These are phyloP conservation scores for Ceratocystis alfenasii DNA, from an alignment of 2,329 filamentous ascomycete genomes.

Conservation along the genomic window DNA sequence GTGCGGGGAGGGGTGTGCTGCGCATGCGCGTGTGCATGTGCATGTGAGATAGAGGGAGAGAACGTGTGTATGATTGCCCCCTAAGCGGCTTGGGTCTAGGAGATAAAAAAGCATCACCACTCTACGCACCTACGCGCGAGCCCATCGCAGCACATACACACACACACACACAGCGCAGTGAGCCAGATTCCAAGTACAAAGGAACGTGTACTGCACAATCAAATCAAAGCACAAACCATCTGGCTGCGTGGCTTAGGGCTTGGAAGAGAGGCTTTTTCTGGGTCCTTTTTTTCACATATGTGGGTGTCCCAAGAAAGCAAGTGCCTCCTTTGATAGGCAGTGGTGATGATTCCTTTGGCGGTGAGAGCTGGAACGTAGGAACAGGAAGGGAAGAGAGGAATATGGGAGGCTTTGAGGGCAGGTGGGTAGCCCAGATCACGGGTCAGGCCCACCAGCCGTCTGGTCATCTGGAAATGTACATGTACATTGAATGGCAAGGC, in stretches of 20 bases:
- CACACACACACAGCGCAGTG: neutral
- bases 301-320: slow-evolving; percentile 1
- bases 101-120: slow-evolving; percentile 4
- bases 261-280: neutral
- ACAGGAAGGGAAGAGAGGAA: neutral
- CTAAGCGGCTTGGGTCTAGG: neutral
- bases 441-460: neutral
- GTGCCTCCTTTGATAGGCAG: neutral
- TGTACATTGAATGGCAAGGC: neutral
- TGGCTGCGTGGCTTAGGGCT: slow-evolving; percentile 9
- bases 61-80: neutral
- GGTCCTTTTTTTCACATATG: neutral
- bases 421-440: neutral
- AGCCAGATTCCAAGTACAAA: neutral
- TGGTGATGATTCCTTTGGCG: slow-evolving; percentile 1
- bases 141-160: neutral
- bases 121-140: neutral
- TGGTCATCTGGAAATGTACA: neutral
- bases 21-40: neutral
- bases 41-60: neutral
- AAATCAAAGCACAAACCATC: slow-evolving; percentile 7
- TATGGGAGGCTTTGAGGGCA: neutral
- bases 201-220: neutral
- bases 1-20: neutral
- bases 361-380: neutral